Conservation (phyloP, 106 monocot genomes). For the Dioscorea zingiberensis region DNA sequence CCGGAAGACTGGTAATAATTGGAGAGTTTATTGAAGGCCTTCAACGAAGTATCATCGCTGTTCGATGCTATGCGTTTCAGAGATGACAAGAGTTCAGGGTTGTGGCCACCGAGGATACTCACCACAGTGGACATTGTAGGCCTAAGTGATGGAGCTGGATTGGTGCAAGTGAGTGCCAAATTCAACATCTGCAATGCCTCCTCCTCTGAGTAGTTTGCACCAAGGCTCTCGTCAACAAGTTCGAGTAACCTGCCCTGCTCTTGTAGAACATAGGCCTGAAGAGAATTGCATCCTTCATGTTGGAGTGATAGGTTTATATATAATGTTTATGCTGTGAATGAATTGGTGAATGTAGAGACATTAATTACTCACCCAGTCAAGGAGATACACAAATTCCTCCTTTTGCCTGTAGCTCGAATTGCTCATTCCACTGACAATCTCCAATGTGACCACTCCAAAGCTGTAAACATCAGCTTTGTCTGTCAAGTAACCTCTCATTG, state of each 20-base stretch:
- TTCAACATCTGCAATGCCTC: constrained; percentile 14
- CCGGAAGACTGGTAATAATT: too few species aligned
- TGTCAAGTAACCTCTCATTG: constrained; percentile 25
- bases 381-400: neutral
- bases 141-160: constrained; percentile 13
- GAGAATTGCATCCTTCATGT: neutral
- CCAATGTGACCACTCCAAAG: constrained; percentile 15
- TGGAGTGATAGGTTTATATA: too few species aligned
- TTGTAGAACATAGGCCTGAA: constrained; percentile 14
- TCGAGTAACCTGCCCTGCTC: constrained; percentile 8
- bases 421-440: constrained; percentile 21
- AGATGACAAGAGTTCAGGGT: neutral
- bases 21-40: neutral
- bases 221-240: constrained; percentile 15
- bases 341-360: too few species aligned
- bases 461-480: constrained; percentile 28
- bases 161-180: constrained; percentile 13
- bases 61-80: neutral
- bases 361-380: constrained; percentile 18
- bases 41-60: neutral
- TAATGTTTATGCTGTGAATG: too few species aligned
- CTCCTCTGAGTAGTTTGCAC: constrained; percentile 10
- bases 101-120: constrained; percentile 12
- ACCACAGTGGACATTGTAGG: constrained; percentile 19
- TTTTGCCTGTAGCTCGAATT: neutral